These are phyloP conservation scores for Magnusiomyces ingens DNA, from an alignment of 1,139 yeast genomes.

Conservation along the genomic window DNA sequence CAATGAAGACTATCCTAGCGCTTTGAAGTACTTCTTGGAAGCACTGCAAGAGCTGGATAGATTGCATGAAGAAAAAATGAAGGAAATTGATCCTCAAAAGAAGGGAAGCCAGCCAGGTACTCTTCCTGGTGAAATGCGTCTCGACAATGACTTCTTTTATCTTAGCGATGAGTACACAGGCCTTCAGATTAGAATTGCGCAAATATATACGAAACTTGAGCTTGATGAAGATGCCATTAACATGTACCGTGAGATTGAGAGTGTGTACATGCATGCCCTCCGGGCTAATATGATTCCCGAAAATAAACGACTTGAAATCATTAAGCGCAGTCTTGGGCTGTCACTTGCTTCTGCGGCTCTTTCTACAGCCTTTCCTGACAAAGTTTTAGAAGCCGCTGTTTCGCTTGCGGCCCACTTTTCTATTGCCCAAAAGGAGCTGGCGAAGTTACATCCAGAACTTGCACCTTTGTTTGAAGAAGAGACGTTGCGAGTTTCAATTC, in stretches of 20 bases:
- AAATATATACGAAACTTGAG: slow-evolving; percentile 67
- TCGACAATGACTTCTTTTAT: slow-evolving; percentile 21
- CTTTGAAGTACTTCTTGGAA: slow-evolving; percentile 60
- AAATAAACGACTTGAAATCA: slow-evolving; percentile 44
- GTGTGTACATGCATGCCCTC: slow-evolving; percentile 51
- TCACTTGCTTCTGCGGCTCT: slow-evolving; percentile 61
- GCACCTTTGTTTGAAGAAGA: slow-evolving; percentile 18
- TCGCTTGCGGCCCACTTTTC: slow-evolving; percentile 56
- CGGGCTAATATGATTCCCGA: slow-evolving; percentile 32
- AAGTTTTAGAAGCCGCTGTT: slow-evolving; percentile 41
- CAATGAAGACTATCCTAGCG: slow-evolving; percentile 57
- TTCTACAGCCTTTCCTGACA: slow-evolving; percentile 39
- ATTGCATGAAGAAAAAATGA: slow-evolving; percentile 17
- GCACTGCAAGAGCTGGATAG: slow-evolving; percentile 42
- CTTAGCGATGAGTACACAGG: slow-evolving; percentile 75
- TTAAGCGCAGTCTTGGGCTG: slow-evolving; percentile 65
- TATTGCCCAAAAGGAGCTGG: slow-evolving; percentile 57
- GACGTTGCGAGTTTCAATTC: not conserved
- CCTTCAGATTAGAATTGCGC: slow-evolving; percentile 75
- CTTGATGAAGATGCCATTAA: slow-evolving; percentile 57
- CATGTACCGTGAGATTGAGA: slow-evolving; percentile 60
- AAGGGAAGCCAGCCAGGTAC: slow-evolving; percentile 37
- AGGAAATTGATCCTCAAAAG: too few species aligned
- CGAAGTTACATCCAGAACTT: slow-evolving; percentile 29
- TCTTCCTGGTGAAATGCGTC: not conserved